These are phyloP conservation scores for Umbelopsis ramanniana DNA, from an alignment of 192 early-diverging fungal genomes.

Conservation along the genomic window DNA sequence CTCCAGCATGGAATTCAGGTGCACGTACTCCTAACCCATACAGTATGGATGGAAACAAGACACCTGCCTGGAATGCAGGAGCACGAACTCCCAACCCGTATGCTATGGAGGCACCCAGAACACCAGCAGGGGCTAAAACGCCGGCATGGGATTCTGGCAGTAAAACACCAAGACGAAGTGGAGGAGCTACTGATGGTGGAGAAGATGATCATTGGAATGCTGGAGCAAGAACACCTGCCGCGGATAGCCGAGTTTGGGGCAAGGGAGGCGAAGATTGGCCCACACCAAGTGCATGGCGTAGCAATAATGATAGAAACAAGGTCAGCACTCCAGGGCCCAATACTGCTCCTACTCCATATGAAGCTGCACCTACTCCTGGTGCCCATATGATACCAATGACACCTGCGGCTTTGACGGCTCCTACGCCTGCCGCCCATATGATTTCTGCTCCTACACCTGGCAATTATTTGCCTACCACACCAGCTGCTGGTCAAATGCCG, in stretches of 20 bases:
- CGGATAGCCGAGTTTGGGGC: constrained; percentile 21
- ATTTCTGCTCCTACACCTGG: constrained; percentile 51
- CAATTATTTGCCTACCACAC: constrained; percentile 43
- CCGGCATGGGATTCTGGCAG: constrained; percentile 73
- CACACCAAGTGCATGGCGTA: constrained; percentile 37
- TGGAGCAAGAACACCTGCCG: constrained; percentile 52
- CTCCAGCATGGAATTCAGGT: constrained; percentile 59
- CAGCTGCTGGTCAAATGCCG: constrained; percentile 46
- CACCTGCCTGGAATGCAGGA: constrained; percentile 64
- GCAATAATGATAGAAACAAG: constrained; percentile 33
- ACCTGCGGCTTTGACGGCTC: constrained; percentile 57
- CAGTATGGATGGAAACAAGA: constrained; percentile 48
- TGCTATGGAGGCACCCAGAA: constrained; percentile 25
- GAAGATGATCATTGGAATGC: constrained; percentile 34
- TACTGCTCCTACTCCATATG: constrained; percentile 49
- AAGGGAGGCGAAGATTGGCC: constrained; percentile 34
- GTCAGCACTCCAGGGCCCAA: constrained; percentile 19
- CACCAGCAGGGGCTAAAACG: constrained; percentile 52
- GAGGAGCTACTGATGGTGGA: constrained; percentile 36
- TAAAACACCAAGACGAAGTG: constrained; percentile 40
- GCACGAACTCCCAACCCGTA: constrained; percentile 55
- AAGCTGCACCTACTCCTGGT: constrained; percentile 56
- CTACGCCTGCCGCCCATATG: constrained; percentile 51
- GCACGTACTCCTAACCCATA: constrained; percentile 60
- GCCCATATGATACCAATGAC: constrained; percentile 53